Percentiles rank a stretch among this genome's conserved stretches.
Evolutionary conservation across 371 early-diverging fungal species (phyloP).

Genomic region (Syncephalastrum sp.): DNA sequence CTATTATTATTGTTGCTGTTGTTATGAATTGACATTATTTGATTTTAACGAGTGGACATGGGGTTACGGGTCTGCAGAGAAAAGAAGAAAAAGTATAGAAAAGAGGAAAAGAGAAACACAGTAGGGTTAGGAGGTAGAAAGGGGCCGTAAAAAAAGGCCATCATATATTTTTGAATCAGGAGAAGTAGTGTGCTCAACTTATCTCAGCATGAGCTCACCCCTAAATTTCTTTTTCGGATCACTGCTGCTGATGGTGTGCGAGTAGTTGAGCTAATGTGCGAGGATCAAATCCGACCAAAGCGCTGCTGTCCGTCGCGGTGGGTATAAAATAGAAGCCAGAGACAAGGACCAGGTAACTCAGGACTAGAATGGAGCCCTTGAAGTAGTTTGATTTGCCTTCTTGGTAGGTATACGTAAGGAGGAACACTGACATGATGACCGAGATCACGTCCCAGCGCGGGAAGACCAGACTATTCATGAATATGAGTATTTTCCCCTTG

Average conservation of each 20-base stretch:
- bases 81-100: no score
- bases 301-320: slow-evolving; percentile 19
- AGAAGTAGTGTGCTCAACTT: no score
- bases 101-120: no score
- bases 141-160: no score
- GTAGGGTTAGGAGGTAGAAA: no score
- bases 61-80: no score
- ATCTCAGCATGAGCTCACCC: no score
- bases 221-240: no score
- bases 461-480: slow-evolving; percentile 75
- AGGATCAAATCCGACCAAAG: slow-evolving; percentile 14
- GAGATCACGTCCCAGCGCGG: slow-evolving; percentile 90
- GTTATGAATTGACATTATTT: no score
- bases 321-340: slow-evolving; percentile 82
- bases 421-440: slow-evolving; percentile 88
- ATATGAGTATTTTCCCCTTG: background rate
- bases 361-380: slow-evolving; percentile 87
- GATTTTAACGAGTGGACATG: no score
- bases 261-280: background rate
- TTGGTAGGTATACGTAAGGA: slow-evolving; percentile 87
- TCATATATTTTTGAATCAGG: no score
- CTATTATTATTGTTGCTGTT: slow-evolving; percentile 4
- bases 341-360: slow-evolving; percentile 84
- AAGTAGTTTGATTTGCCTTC: slow-evolving; percentile 97
- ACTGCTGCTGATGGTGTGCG: no score